Conservation (phyloP, 1,284 basidiomycete genomes). For the Marasmius tenuissimus region DNA sequence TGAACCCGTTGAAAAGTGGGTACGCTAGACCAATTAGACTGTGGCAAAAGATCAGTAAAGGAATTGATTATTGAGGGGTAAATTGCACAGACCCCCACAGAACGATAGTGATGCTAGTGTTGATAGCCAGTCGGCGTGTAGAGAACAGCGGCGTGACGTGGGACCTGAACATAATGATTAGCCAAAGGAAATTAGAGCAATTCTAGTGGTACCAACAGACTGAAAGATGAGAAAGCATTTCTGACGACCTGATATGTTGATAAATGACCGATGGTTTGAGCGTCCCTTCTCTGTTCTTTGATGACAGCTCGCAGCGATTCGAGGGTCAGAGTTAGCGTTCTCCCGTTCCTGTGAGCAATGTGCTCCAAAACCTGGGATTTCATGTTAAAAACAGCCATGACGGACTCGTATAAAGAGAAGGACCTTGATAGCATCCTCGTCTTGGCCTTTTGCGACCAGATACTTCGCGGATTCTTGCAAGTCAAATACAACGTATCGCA, state of each 20-base stretch:
- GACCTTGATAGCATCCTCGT: conserved; percentile 55
- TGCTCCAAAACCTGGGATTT: not conserved
- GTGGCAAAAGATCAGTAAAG: conserved; percentile 3
- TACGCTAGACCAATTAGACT: conserved; percentile 60
- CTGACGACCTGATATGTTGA: conserved; percentile 33
- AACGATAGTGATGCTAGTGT: conserved; percentile 51
- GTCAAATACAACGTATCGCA: conserved; percentile 45
- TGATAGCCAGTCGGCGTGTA: conserved; percentile 46
- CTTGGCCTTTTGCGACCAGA: conserved; percentile 53
- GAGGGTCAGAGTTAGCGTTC: conserved; percentile 40
- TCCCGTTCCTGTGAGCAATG: conserved; percentile 49
- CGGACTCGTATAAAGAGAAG: conserved; percentile 1
- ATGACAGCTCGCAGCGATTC: conserved; percentile 40
- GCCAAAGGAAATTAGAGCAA: not conserved
- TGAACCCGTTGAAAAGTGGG: conserved; percentile 56
- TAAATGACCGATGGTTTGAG: conserved; percentile 19
- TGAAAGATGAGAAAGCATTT: conserved; percentile 38
- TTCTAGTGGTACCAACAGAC: conserved; percentile 27
- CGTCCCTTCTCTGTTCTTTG: conserved; percentile 17
- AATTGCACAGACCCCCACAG: conserved; percentile 47
- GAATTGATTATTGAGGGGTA: not conserved
- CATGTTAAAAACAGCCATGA: not conserved
- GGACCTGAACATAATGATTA: conserved; percentile 29
- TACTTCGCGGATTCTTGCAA: conserved; percentile 65
- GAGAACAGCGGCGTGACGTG: conserved; percentile 54